phyloP scores from a whole-genome alignment of 306 rosid genomes.

The Pyrus bretschneideri region DNA sequence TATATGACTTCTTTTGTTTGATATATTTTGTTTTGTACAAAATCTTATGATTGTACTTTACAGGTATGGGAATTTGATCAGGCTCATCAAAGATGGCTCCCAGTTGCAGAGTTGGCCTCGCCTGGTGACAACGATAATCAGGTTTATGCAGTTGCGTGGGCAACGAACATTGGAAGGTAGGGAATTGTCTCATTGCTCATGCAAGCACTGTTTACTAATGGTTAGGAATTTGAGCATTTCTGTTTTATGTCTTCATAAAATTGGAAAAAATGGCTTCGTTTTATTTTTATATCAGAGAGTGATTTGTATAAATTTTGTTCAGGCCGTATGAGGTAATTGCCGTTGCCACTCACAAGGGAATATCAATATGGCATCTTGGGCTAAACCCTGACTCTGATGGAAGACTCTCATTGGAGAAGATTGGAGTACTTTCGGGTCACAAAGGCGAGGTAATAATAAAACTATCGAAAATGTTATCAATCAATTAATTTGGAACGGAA shows the following conservation, averaged over 20 bases:
- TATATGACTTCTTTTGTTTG: too few relatives aligned
- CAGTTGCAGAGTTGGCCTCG: conserved; percentile 80
- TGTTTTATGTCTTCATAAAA: background rate
- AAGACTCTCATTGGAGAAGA: conserved; percentile 66
- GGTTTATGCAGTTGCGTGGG: conserved; percentile 84
- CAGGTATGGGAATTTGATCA: conserved; percentile 96
- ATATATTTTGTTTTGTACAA: background rate
- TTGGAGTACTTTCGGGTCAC: conserved; percentile 65
- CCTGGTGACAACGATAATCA: conserved; percentile 56
- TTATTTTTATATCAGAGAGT: background rate
- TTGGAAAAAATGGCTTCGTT: background rate
- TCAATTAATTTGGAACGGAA: background rate
- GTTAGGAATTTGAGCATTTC: background rate
- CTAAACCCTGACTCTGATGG: conserved; percentile 61
- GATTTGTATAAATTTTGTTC: conserved; percentile 18
- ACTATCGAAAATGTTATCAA: background rate
- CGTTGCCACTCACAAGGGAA: conserved; percentile 65
- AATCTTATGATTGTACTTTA: background rate
- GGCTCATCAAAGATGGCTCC: conserved; percentile 98
- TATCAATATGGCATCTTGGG: conserved; percentile 85
- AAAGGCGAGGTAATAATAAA: conserved; percentile 53
- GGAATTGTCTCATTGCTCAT: conserved; percentile 12
- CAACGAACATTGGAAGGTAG: conserved; percentile 92
- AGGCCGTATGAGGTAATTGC: conserved; percentile 81
- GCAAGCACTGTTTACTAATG: background rate